Conservation (phyloP, 176 grass and related monocot species). For the Musa acuminata region DNA sequence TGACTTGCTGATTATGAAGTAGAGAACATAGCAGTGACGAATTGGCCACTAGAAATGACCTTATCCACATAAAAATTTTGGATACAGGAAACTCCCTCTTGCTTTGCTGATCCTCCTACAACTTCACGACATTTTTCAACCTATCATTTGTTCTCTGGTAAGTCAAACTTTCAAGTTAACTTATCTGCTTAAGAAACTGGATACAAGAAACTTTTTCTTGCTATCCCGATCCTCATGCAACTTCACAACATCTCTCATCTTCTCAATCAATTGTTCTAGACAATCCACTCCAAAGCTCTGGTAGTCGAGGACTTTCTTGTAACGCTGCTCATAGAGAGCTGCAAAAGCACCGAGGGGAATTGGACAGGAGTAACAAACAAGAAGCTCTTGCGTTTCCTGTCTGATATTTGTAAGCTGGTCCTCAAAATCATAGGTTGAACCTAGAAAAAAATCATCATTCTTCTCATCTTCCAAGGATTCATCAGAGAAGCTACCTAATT, state of each 20-base stretch:
- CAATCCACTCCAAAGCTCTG: conserved; percentile 47
- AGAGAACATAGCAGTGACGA: background rate
- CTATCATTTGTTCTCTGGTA: background rate
- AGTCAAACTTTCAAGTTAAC: background rate
- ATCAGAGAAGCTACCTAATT: conserved; percentile 55
- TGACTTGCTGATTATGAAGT: background rate
- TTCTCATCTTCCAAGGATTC: conserved; percentile 66
- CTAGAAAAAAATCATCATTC: conserved; percentile 33
- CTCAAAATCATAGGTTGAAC: conserved; percentile 37
- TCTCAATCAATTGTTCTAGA: conserved; percentile 65
- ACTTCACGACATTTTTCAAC: background rate
- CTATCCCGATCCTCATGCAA: conserved; percentile 33
- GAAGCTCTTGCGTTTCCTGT: conserved; percentile 76
- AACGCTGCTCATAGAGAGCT: conserved; percentile 58
- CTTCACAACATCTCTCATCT: conserved; percentile 60
- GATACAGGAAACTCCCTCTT: too few species aligned
- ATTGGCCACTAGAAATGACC: too few species aligned
- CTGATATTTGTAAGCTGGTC: conserved; percentile 45
- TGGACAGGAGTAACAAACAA: conserved; percentile 72
- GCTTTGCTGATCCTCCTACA: background rate
- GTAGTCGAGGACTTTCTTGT: conserved; percentile 73
- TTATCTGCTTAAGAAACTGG: conserved; percentile 28
- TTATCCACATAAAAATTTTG: too few species aligned
- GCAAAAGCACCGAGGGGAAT: conserved; percentile 46
- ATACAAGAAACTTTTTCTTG: conserved; percentile 54